Percentiles rank a stretch among this genome's conserved stretches.
Evolutionary conservation across 306 rosid species (phyloP).

Genomic region (Acacia confusa): DNA sequence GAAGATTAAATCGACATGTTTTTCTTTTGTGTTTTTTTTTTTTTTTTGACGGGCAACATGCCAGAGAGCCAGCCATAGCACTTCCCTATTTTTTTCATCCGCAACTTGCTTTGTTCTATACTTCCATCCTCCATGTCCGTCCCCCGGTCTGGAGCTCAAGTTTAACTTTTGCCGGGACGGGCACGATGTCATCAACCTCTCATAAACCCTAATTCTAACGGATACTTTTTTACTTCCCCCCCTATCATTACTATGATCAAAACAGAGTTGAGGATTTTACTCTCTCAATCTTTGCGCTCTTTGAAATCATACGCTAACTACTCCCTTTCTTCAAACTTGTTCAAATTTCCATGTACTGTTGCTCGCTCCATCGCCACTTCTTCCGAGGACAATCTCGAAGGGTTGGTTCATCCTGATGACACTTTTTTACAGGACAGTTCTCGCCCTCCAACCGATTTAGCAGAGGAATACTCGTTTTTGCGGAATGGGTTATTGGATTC

Average conservation of each 20-base stretch:
- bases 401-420: conserved; percentile 49
- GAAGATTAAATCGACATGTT: no score
- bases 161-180: not conserved
- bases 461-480: conserved; percentile 55
- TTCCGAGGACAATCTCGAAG: conserved; percentile 48
- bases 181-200: not conserved
- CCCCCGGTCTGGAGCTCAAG: not conserved
- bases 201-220: conserved; percentile 34
- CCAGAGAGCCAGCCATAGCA: no score
- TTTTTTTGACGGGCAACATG: not conserved
- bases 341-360: not conserved
- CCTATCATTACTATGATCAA: conserved; percentile 42
- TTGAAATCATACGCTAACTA: conserved; percentile 17
- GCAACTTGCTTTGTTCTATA: not conserved
- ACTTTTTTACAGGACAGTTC: conserved; percentile 25
- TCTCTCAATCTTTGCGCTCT: conserved; percentile 35
- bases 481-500: conserved; percentile 49
- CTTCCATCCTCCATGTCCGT: not conserved
- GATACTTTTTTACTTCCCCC: not conserved
- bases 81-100: not conserved
- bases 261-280: conserved; percentile 41
- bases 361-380: conserved; percentile 30
- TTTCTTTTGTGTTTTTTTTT: no score
- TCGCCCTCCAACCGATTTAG: conserved; percentile 31
- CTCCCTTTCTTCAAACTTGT: not conserved